Evolutionary conservation across 2,329 filamentous ascomycete genomes (phyloP), one percentile per base, ranked within the genome.

Genomic region (Nemania sp.): DNA sequence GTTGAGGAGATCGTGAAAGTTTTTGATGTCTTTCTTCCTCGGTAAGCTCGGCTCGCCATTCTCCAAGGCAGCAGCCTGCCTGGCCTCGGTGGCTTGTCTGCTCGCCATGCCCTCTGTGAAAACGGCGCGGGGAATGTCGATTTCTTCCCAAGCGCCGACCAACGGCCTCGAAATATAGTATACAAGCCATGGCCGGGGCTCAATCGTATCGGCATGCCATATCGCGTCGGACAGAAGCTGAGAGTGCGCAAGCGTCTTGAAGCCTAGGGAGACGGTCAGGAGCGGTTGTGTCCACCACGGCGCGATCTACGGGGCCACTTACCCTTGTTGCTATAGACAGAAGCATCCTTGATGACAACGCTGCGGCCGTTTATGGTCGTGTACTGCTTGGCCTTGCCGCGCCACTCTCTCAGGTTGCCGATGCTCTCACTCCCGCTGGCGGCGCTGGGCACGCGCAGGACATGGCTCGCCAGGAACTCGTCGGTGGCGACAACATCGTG

Each of bases 281-380:
- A 12, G 17, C 33, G 17, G 50, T 40, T 23, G 48, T 54, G 34
- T 49, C 11, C 24, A 23, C 63, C 66, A 71, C 63, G 61, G 56
- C 44, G 36, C 20, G 9, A 31, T 31, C 6, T 28, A 37, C 24
- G 20, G 30, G 19, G 40, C 37, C 26, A 67, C 75, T 44, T 72
- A 91, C 92, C 94, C 80, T 99, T 99, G 69, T 97, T 97, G 71
- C 89, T 97, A 74, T 95, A 99, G 34, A 97, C 82, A 64, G 88
- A 88, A 22, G 88, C 85, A 73, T 99, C 94, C 73, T 97, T 97
- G 61, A 99, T 86, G 39, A 99, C 90, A 55, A 99, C 87, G 42
- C 90, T 97, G 66, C 91, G 85, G 30, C 92, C 91, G 73, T 99
- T 99, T 62, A 94, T 79, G 0, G 95, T 99, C 12, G 88, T 88